Evolutionary conservation across 495 filamentous ascomycete genomes (phyloP), one percentile per base, ranked within the genome.

Genomic region (Bathelium albidoporum): DNA sequence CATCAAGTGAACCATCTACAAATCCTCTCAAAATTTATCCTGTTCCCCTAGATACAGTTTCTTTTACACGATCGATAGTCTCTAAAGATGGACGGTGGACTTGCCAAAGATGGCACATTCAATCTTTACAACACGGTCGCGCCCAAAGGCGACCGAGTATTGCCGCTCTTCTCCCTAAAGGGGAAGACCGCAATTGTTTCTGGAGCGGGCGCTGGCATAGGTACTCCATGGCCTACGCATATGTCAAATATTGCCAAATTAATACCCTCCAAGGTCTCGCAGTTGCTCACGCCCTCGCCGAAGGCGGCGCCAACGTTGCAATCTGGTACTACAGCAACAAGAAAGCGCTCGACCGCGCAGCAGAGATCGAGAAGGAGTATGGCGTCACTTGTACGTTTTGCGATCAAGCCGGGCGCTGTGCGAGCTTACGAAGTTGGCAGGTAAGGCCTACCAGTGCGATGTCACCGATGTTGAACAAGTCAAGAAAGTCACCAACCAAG

Each of bases 301-400:
- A 95, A 70, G 86, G 89, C 26, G 91, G 91, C 41, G 90, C 91
- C 39, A 90, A 96, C 66, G 87, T 95, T 45, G 90, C 88, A 2
- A 84, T 96, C 32, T 93, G 88, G 86, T 95, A 91, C 69, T 90
- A 90, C 70, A 83, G 79, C 72, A 91, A 94, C 76, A 80, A 82
- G 69, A 85, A 87, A 66, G 85, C 87, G 9, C 64, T 85, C 44
- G 81, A 86, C 52, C 78, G 84, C n/a, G 91, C 91, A 2, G 79
- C 79, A 22, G 84, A 87, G 58, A 88, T 95, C 61, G 87, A 86
- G 68, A 75, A 83, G 68, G 81, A 81, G 43, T 94, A 86, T 67
- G 88, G 88, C n/a, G 89, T 96, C 55, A 87, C 87, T 74, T 86
- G 90, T 93, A 73, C 66, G 76, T 69, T 2, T 44, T 11, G 34